Percentiles rank a stretch among this genome's conserved stretches.
Conservation (phyloP, 352 stramenopile genomes). For the Phytophthora litchii region DNA sequence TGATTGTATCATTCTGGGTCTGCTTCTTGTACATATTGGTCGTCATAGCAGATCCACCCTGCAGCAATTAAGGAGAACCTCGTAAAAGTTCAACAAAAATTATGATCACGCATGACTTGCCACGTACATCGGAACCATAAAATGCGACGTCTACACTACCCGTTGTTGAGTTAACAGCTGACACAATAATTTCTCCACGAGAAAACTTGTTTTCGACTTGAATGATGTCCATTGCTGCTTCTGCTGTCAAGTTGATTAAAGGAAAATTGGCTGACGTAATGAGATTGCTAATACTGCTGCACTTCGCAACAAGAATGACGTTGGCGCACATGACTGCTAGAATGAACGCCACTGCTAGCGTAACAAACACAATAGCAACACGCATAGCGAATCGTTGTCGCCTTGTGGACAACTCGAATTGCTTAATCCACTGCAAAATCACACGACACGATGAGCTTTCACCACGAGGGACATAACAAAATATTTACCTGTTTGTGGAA, state of each 20-base stretch:
- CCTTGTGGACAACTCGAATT: constrained; percentile 68
- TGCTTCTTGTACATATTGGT: constrained; percentile 40
- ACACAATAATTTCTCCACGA: constrained; percentile 45
- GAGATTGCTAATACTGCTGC: constrained; percentile 63
- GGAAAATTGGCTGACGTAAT: constrained; percentile 47
- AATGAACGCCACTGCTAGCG: constrained; percentile 60
- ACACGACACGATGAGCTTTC: neutral
- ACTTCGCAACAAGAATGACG: constrained; percentile 74
- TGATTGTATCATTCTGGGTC: constrained; percentile 31
- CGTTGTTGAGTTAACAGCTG: constrained; percentile 9
- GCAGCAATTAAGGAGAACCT: constrained; percentile 8
- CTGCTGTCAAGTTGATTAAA: constrained; percentile 36
- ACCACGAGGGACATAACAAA: neutral
- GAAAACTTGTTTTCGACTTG: constrained; percentile 50
- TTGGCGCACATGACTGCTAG: constrained; percentile 61
- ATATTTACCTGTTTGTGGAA: constrained; percentile 32
- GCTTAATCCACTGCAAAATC: constrained; percentile 49
- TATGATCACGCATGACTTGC: neutral
- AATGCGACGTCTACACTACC: constrained; percentile 46
- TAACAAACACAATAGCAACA: constrained; percentile 47
- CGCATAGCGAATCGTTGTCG: constrained; percentile 71
- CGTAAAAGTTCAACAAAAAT: neutral
- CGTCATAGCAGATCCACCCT: constrained; percentile 17
- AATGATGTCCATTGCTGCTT: constrained; percentile 20
- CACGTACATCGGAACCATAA: constrained; percentile 51